Conservation (phyloP, 2,329 filamentous ascomycete genomes). For the Dactylellina sp. region DNA sequence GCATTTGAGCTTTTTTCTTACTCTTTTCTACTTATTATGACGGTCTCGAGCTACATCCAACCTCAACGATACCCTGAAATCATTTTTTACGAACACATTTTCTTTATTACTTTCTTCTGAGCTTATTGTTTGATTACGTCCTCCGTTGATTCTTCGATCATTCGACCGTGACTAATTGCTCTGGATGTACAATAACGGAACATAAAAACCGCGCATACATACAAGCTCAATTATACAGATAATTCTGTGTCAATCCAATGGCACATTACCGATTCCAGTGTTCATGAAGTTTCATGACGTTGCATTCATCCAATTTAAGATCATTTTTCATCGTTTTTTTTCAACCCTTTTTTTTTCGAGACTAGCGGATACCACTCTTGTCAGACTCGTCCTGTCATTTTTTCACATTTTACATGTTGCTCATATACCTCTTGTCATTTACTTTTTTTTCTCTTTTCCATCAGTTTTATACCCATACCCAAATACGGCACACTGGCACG, state of each 20-base stretch:
- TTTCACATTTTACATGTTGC: constrained; percentile 43
- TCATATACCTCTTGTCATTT: constrained; percentile 42
- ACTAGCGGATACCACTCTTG: constrained; percentile 54
- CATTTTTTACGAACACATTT: constrained; percentile 37
- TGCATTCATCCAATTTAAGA: constrained; percentile 62
- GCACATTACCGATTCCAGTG: constrained; percentile 66
- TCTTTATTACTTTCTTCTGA: constrained; percentile 9
- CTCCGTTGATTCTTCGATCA: too few species aligned
- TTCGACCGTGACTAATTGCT: constrained; percentile 9
- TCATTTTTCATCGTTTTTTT: constrained; percentile 54
- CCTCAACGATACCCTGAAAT: constrained; percentile 55
- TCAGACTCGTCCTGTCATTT: constrained; percentile 54
- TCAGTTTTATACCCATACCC: constrained; percentile 53
- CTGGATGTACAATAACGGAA: constrained; percentile 43
- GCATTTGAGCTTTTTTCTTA: constrained; percentile 43
- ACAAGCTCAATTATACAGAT: constrained; percentile 75
- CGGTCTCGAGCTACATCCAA: constrained; percentile 41
- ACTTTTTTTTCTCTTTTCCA: constrained; percentile 2
- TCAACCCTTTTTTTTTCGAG: constrained; percentile 60
- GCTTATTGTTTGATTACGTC: constrained; percentile 35
- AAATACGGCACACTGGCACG: constrained; percentile 37
- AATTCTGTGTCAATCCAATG: constrained; percentile 65
- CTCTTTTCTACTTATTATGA: constrained; percentile 31
- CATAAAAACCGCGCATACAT: constrained; percentile 63
- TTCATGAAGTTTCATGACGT: constrained; percentile 62